Conservation (phyloP, 495 filamentous ascomycete species). For the Penicillium chermesinum region DNA sequence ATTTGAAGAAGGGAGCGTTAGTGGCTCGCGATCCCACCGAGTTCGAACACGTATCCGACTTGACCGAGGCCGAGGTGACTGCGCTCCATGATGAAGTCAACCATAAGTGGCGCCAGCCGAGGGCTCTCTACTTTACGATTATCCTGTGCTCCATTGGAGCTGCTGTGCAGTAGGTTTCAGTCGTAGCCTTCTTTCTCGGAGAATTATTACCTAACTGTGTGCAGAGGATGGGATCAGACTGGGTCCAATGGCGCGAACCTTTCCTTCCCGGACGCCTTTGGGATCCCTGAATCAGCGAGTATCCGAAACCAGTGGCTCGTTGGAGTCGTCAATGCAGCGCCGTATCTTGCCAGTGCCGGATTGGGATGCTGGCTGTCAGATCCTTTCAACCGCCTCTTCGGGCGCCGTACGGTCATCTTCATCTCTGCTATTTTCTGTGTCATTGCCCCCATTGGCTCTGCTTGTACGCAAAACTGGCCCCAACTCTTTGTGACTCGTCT, state of each 20-base stretch:
- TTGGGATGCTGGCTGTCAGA: conserved; percentile 61
- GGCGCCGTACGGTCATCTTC: conserved; percentile 58
- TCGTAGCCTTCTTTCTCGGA: neutral
- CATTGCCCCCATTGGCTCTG: conserved; percentile 53
- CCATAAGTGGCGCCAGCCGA: conserved; percentile 62
- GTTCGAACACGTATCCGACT: conserved; percentile 50
- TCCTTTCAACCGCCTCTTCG: conserved; percentile 49
- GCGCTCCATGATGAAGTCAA: conserved; percentile 53
- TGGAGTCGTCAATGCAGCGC: conserved; percentile 55
- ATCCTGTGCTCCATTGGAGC: conserved; percentile 66
- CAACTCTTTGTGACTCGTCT: conserved; percentile 55
- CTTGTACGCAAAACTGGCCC: conserved; percentile 51
- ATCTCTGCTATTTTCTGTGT: conserved; percentile 56
- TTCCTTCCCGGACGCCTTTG: conserved; percentile 54
- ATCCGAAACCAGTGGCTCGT: conserved; percentile 53
- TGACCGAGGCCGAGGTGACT: conserved; percentile 49
- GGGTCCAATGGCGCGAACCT: conserved; percentile 69
- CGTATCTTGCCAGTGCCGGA: conserved; percentile 34
- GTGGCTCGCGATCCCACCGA: conserved; percentile 55
- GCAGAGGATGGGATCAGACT: conserved; percentile 64
- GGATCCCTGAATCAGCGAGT: conserved; percentile 39
- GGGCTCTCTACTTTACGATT: conserved; percentile 63
- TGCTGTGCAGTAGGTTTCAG: conserved; percentile 51
- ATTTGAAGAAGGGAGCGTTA: conserved; percentile 57
- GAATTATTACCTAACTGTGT: neutral